These are phyloP conservation scores for Lentinula edodes DNA, from an alignment of 768 basidiomycete species.

Conservation along the genomic window DNA sequence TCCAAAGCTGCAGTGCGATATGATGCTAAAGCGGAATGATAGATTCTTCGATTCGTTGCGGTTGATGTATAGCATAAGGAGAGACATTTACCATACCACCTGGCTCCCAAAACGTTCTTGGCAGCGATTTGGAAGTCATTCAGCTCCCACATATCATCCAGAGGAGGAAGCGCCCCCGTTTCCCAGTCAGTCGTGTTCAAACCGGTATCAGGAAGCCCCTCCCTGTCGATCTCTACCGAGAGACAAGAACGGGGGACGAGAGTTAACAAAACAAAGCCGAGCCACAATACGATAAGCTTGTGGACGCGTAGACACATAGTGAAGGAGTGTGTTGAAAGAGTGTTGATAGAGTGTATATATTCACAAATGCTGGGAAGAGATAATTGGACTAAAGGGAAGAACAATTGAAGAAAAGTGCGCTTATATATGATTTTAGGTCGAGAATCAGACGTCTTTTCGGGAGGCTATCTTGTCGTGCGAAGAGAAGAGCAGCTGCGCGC, in stretches of 20 bases:
- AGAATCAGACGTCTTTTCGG: background rate
- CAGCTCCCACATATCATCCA: constrained; percentile 16
- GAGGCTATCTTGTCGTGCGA: background rate
- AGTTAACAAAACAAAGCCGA: background rate
- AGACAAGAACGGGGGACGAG: background rate
- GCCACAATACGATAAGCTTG: background rate
- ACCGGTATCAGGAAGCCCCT: constrained; percentile 23
- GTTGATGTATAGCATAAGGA: background rate
- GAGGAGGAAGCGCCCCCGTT: constrained; percentile 16
- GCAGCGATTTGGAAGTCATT: constrained; percentile 23
- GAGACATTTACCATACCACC: constrained; percentile 14
- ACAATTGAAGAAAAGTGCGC: background rate
- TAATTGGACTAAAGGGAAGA: background rate
- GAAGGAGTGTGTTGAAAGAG: background rate
- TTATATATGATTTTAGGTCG: background rate
- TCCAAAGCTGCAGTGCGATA: constrained; percentile 19
- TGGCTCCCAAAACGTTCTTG: constrained; percentile 15
- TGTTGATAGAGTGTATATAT: background rate
- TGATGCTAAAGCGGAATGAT: constrained; percentile 9
- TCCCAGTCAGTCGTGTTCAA: constrained; percentile 19
- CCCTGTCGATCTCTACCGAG: constrained; percentile 17
- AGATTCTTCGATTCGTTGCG: background rate
- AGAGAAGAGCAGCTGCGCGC: background rate
- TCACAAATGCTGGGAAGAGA: background rate
- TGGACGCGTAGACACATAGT: background rate